Conservation (phyloP, 1,284 basidiomycete species). For the Ganoderma resinaceum region DNA sequence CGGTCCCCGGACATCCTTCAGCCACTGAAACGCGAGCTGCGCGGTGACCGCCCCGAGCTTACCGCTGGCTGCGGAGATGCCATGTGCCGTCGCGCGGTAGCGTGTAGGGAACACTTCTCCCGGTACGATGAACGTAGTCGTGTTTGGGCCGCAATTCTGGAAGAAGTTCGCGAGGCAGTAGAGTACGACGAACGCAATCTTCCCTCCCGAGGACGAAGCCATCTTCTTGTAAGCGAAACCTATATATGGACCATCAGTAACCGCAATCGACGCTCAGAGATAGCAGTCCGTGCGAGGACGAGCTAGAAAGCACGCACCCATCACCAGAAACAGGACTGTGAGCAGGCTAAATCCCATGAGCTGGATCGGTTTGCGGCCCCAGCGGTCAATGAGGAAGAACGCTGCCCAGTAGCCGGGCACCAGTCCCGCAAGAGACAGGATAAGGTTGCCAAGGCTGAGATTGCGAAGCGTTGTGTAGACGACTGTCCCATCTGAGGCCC, state of each 20-base stretch:
- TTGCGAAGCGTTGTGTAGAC: conserved; percentile 62
- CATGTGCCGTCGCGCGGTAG: conserved; percentile 85
- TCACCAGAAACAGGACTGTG: conserved; percentile 67
- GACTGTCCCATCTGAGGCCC: conserved; percentile 43
- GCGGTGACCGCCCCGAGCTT: conserved; percentile 88
- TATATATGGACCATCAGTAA: conserved; percentile 33
- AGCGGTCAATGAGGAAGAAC: conserved; percentile 73
- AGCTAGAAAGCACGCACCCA: conserved; percentile 49
- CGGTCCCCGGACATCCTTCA: conserved; percentile 72
- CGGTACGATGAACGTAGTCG: conserved; percentile 84
- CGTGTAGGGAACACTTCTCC: conserved; percentile 90
- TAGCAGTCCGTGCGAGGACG: background rate
- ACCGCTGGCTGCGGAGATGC: conserved; percentile 84
- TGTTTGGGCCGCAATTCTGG: conserved; percentile 84
- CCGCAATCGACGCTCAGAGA: background rate
- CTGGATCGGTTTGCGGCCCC: conserved; percentile 81
- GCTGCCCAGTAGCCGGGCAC: conserved; percentile 81
- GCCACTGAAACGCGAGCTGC: conserved; percentile 78
- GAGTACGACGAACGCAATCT: conserved; percentile 77
- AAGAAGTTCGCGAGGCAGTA: conserved; percentile 81
- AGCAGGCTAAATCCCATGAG: conserved; percentile 80
- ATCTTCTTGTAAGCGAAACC: conserved; percentile 80
- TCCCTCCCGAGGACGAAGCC: conserved; percentile 55
- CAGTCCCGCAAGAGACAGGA: conserved; percentile 74
- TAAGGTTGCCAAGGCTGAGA: conserved; percentile 68